Evolutionary conservation across 495 filamentous ascomycete genomes (phyloP), one percentile per base, ranked within the genome.

Genomic region (Daldinia concentrica): DNA sequence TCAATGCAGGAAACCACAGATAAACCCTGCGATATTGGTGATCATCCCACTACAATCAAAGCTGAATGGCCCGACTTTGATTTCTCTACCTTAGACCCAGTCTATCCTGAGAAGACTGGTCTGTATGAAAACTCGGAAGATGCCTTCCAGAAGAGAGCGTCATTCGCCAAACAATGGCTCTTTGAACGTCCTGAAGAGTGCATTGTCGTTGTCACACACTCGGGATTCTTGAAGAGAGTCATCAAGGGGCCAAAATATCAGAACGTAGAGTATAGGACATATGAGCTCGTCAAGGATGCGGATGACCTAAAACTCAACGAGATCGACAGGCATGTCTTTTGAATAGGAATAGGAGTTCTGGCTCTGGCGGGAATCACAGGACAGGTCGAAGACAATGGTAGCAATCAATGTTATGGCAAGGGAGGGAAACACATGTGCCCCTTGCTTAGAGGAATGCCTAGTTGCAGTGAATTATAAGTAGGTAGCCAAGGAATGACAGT

Each of bases 1-100:
- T n/a, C 26, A 4, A 4, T 68, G 62, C 74, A 80, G 82, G 85
- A 87, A 76, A 86, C 82, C 60, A 81, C 79, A n/a, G 79, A 74
- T 65, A 84, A 85, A 58, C 85, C 85, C 27, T 87, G 85, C 74
- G 85, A 86, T 61, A 80, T 81, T 39, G 85, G 85, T 37, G 79
- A 74, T 4, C 56, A 76, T 1, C 76, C 80, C 32, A 45, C 65
- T 12, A 50, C 62, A 9, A 78, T 86, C 64, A 39, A 71, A 27
- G 58, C 75, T 17, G 77, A 80, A 64, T 86, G 84, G 79, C 81
- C 83, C 2, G 72, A 79, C 37, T 79, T 81, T 59, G 80, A 84
- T 69, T 86, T 83, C 75, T 79, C 77, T 11, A 69, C 43, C 14
- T 73, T 86, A 37, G 83, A 86, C 64, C 83, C 81, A 6, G 34